Base-by-base conservation (phyloP, 2,329 filamentous ascomycete species). In the Monosporascus cannonballus region DNA sequence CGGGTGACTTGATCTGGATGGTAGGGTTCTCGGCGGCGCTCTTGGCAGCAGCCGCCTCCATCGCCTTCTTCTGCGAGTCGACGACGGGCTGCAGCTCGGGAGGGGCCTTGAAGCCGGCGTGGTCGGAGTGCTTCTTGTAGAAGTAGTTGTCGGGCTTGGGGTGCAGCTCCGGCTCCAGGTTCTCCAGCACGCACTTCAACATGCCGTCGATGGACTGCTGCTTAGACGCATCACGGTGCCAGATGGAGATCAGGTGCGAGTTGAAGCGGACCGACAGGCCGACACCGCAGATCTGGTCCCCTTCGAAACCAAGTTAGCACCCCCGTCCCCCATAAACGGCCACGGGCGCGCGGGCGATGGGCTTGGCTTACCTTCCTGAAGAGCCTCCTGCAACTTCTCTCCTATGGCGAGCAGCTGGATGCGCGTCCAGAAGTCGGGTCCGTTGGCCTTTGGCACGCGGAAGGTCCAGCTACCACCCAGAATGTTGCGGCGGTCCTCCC, bases 381-480 rank as follows among this genome's bases (percentile, higher is more conserved):
- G 76, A 17, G 82, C 86, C 58, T 81, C 78, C 73, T 94, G 87
- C 57, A 95, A 74, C 65, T 86, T 80, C 76, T 95, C 90, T 36
- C 90, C 90, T 56, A 94, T 89, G 36, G 90, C 90, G 69, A 94
- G 78, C 67, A 93, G 74, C 73, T 91, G 83, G 56, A 96, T 79
- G 67, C 86, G 84, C 62, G 85, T 91, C 90, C 87, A 96, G 66
- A 89, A 87, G 62, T 86, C 86, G 3, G 84, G 81, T 6, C 83
- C 83, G 38, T 81, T 79, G 56, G 77, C 78, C 76, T 96, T 96
- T 58, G 86, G 85, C 45, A 96, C 86, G 49, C 92, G 85, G 72
- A 97, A 96, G 22, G 90, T 95, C 90, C 90, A 96, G 68, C 88
- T 87, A 48, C 93, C 93, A 50, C 93, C 93, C 56, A 85, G 79